phyloP scores from a whole-genome alignment of 2,329 filamentous ascomycete genomes.

The Sporothrix humicola region DNA sequence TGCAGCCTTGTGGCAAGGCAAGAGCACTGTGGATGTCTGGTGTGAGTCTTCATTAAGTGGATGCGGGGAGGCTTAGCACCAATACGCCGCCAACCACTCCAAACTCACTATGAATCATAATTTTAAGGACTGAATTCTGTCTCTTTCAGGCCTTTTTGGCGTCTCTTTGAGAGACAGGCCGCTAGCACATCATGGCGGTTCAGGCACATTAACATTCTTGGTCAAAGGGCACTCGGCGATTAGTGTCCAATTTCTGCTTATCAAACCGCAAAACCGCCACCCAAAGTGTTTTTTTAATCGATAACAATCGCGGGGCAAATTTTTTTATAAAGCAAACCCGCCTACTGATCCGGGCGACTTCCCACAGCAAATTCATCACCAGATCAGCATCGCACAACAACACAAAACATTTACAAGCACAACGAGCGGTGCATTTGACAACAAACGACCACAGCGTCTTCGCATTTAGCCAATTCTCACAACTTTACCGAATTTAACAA shows the following conservation, averaged over 20 bases:
- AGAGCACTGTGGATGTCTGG: neutral
- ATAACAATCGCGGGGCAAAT: constrained; percentile 35
- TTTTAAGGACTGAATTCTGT: neutral
- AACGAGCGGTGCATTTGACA: neutral
- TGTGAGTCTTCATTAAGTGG: constrained; percentile 24
- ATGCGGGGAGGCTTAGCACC: constrained; percentile 13
- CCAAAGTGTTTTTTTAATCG: constrained; percentile 25
- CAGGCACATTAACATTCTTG: no score
- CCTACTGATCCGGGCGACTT: constrained; percentile 4
- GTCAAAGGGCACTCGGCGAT: neutral
- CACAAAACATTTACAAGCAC: neutral
- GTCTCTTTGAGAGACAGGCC: neutral
- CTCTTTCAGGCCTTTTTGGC: neutral
- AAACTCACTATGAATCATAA: constrained; percentile 29
- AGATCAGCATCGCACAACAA: constrained; percentile 1
- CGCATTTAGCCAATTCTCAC: neutral
- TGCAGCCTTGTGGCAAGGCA: constrained; percentile 5
- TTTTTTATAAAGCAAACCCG: constrained; percentile 34
- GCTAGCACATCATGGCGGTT: no score
- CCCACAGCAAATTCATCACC: neutral
- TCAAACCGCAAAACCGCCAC: constrained; percentile 31
- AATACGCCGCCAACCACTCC: neutral
- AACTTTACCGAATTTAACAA: neutral
- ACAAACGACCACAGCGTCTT: neutral
- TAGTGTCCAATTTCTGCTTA: constrained; percentile 30